Percentiles rank a stretch among this genome's conserved stretches.
These are phyloP conservation scores for Neonectria neomacrospora DNA, from an alignment of 2,329 filamentous ascomycete species.

Conservation along the genomic window DNA sequence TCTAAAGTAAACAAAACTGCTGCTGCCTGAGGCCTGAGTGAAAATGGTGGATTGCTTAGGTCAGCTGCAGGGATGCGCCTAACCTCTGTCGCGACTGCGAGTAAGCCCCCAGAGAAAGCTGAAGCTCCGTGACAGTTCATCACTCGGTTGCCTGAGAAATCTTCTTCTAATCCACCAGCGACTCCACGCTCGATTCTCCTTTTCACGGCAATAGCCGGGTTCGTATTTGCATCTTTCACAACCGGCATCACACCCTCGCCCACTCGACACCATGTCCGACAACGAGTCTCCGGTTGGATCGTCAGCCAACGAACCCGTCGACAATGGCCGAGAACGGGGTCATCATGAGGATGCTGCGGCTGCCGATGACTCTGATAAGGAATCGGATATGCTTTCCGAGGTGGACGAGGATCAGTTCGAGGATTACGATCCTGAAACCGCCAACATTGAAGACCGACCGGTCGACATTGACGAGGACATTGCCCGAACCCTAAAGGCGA, in stretches of 20 bases:
- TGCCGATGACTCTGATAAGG: slow-evolving; percentile 59
- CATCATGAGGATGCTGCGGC: slow-evolving; percentile 45
- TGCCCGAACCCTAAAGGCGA: slow-evolving; percentile 70
- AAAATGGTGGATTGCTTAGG: slow-evolving; percentile 40
- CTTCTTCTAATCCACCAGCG: slow-evolving; percentile 2
- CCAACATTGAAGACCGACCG: slow-evolving; percentile 71
- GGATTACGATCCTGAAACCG: slow-evolving; percentile 73
- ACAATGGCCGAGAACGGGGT: slow-evolving; percentile 56
- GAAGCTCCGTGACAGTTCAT: slow-evolving; percentile 19
- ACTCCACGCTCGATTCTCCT: neutral
- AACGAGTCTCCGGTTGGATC: slow-evolving; percentile 55
- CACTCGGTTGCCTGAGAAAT: slow-evolving; percentile 4
- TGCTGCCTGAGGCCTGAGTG: slow-evolving; percentile 41
- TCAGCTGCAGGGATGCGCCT: slow-evolving; percentile 43
- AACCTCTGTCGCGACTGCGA: slow-evolving; percentile 36
- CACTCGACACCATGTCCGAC: slow-evolving; percentile 57
- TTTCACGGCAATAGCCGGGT: neutral
- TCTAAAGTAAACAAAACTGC: slow-evolving; percentile 50
- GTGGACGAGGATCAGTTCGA: slow-evolving; percentile 77
- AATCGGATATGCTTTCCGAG: slow-evolving; percentile 72
- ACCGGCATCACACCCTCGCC: neutral
- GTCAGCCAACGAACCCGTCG: slow-evolving; percentile 50
- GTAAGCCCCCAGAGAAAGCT: slow-evolving; percentile 26
- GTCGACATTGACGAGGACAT: slow-evolving; percentile 76
- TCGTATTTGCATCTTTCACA: neutral